Base-by-base conservation (phyloP, 179 eudicot species). In the Silene noctiflora region DNA sequence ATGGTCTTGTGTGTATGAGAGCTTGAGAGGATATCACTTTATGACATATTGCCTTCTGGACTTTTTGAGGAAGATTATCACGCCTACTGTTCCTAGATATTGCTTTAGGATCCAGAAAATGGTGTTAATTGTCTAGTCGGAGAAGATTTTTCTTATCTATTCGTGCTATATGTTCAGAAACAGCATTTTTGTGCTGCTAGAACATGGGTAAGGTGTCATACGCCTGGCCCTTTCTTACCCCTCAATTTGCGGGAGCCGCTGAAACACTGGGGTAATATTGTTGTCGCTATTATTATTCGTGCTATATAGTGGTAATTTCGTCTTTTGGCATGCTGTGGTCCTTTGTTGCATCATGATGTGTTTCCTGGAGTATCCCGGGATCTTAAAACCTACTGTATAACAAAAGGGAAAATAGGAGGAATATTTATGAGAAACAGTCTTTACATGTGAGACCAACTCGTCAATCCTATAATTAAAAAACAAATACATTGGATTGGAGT, bases 1-100 rank as follows among this genome's bases (percentile, higher is more conserved):
- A 64, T 27, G 42, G 20, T 27, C 39, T 64, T 64, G 42, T 4
- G 11, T 22, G 67, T 62, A 62, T 60, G 10, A 60, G 65, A 60
- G 12, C 66, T 27, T 62, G 31, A 65, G 69, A 29, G 69, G 69
- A 65, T 27, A 29, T 65, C 69, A 65, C 11, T 29, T 8, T 29
- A 65, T 39, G 69, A 65, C 9, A 27, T 31, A 12, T 65, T 65
- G 0, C 14, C 69, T 65, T 21, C 21, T 16, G 19, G 10, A 64
- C 13, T 9, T 65, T 65, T 27, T 14, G 20, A 29, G 69, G 42
- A 31, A 27, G 20, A 29, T 5, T 65, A 27, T 22, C 20, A 24
- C 35, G 6, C 39, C 39, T 33, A 65, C 21, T 5, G 39, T 11
- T 64, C 13, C 68, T 64, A 12, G 39, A 64, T 25, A 27, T 64